Percentiles rank a stretch among this genome's conserved stretches.
Evolutionary conservation across 805 yeast genomes (phyloP).

Genomic region (Grigorovia humatica): DNA sequence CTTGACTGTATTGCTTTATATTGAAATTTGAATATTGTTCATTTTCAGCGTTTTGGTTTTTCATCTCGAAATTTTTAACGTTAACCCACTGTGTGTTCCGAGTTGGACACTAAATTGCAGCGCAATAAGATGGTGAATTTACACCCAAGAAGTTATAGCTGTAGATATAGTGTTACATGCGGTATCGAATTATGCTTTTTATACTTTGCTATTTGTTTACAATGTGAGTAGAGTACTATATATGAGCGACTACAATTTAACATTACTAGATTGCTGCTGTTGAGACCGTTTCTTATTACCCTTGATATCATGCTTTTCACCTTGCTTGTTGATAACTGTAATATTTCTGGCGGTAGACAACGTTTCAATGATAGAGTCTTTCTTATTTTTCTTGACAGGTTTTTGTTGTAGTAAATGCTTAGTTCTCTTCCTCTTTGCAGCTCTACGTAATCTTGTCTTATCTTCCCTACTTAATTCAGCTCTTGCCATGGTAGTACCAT

Average conservation of each 20-base stretch:
- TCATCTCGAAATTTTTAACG: too few species aligned
- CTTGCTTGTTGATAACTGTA: slow-evolving; percentile 66
- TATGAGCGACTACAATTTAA: neutral
- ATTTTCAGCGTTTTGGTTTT: too few species aligned
- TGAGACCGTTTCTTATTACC: slow-evolving; percentile 45
- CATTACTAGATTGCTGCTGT: neutral
- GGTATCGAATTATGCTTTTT: too few species aligned
- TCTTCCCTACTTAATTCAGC: slow-evolving; percentile 78
- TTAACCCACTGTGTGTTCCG: too few species aligned
- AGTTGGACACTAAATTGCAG: too few species aligned
- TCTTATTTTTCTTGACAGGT: slow-evolving; percentile 40
- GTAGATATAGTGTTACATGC: too few species aligned
- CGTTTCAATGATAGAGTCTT: slow-evolving; percentile 57
- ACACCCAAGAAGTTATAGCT: too few species aligned
- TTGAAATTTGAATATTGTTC: neutral
- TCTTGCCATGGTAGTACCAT: slow-evolving; percentile 73
- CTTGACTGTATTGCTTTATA: neutral
- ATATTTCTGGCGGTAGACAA: slow-evolving; percentile 64
- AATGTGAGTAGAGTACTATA: too few species aligned
- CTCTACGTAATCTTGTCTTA: slow-evolving; percentile 76
- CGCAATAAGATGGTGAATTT: too few species aligned
- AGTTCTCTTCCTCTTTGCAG: slow-evolving; percentile 71
- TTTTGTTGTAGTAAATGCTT: slow-evolving; percentile 32
- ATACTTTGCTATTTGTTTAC: too few species aligned
- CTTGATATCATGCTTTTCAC: slow-evolving; percentile 60